Evolutionary conservation across 345 rosid species (phyloP).

Genomic region (Luvunga scandens): DNA sequence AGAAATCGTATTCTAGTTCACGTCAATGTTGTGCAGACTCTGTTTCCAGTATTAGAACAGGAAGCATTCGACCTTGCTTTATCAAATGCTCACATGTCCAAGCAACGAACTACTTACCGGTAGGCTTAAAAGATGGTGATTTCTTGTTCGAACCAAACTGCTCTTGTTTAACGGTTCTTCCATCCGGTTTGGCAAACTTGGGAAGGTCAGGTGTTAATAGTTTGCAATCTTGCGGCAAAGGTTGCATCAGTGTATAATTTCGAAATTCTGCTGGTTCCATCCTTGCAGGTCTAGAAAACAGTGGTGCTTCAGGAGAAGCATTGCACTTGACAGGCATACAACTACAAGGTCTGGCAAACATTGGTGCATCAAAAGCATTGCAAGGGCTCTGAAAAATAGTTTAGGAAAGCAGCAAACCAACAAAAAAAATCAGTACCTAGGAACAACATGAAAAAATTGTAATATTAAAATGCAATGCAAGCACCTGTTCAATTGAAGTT

Average conservation of each 20-base stretch:
- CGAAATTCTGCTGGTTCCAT: conserved; percentile 20
- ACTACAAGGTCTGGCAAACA: conserved; percentile 31
- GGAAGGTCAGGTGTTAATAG: conserved; percentile 36
- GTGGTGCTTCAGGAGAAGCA: conserved; percentile 34
- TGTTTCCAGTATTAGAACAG: too few relatives aligned
- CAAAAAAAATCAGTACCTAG: conserved; percentile 1
- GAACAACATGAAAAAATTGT: background rate
- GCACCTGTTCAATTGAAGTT: conserved; percentile 49
- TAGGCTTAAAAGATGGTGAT: conserved; percentile 9
- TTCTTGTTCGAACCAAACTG: conserved; percentile 14
- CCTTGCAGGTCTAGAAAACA: conserved; percentile 48
- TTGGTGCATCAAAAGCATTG: conserved; percentile 31
- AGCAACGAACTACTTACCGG: conserved; percentile 23
- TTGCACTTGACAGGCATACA: conserved; percentile 4
- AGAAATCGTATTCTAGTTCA: background rate
- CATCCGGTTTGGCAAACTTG: conserved; percentile 43
- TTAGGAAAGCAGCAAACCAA: background rate
- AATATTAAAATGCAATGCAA: background rate
- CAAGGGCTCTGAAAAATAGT: conserved; percentile 4
- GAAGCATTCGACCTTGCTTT: too few relatives aligned
- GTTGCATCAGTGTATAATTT: conserved; percentile 4
- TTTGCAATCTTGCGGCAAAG: conserved; percentile 20
- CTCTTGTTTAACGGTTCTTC: conserved; percentile 12
- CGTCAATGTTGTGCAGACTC: too few relatives aligned
- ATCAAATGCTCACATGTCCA: background rate